Evolutionary conservation across 257 asterid species (phyloP), one percentile per base, ranked within the genome.

Genomic region (Ehretia macrophylla): DNA sequence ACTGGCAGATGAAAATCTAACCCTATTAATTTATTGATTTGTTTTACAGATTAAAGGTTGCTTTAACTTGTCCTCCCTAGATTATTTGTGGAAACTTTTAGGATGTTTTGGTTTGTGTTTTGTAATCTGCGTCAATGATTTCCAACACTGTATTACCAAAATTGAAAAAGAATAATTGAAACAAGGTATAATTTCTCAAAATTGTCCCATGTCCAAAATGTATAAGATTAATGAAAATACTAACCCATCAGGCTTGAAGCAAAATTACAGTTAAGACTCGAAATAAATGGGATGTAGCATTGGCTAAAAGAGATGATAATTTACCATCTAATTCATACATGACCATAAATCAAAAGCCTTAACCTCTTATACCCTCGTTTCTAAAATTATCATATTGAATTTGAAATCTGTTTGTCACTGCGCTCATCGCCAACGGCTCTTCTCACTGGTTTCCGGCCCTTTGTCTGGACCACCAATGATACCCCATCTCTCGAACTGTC

Each of bases 381-480:
- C 22, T 39, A 4, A 10, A 10, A 42, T 4, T n/a, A 52, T 66
- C 65, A 75, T 20, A 59, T 52, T 9, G 80, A 77, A 68, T 63
- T 72, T 21, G 80, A 68, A 54, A 71, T 69, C 72, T 79, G 73
- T 21, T 52, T 19, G 54, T 67, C 42, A 61, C 64, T 66, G 23
- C 44, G 51, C 19, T 39, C 68, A 54, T 51, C 69, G 8, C 12
- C 55, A 39, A 47, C 75, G 18, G n/a, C 60, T 13, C 68, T 46
- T 69, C 58, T 74, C 6, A 14, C 45, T 3, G 93, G 88, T 59
- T 76, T 85, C 4, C 96, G 88, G 21, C 97, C 97, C 80, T 83
- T n/a, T 93, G 50, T 93, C 94, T 2, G 94, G 99, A 21, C 99
- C 99, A 10, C 99, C 99, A 19, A 93, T 86, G 38, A 93, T 76